A percentile compares a stretch with the other conserved stretches of the same genome.
phyloP scores from a whole-genome alignment of 2,329 filamentous ascomycete species.

The Fusarium redolens region DNA sequence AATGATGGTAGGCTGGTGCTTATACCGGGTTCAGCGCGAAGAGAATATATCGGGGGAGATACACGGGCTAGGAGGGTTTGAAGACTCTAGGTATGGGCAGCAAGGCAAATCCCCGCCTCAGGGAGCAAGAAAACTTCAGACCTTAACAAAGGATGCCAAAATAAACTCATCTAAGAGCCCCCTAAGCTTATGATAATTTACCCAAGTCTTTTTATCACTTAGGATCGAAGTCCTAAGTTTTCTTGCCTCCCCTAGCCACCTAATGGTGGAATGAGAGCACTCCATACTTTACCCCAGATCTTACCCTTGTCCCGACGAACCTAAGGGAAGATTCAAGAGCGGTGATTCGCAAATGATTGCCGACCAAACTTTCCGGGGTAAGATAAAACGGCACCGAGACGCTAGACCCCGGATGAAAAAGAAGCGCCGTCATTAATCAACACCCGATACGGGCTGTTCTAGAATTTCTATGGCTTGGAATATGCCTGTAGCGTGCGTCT shows the following conservation, averaged over 20 bases:
- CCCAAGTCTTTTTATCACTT: too few relatives aligned
- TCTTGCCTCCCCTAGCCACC: too few relatives aligned
- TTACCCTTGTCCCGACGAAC: not conserved
- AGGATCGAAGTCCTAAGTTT: too few relatives aligned
- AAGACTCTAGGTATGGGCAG: too few relatives aligned
- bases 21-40: not conserved
- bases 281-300: slow-evolving; percentile 21
- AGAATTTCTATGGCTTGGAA: not conserved
- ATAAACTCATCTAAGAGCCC: too few relatives aligned
- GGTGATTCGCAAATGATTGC: slow-evolving; percentile 37
- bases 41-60: too few relatives aligned
- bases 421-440: not conserved
- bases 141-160: too few relatives aligned
- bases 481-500: not conserved
- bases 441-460: not conserved
- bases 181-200: too few relatives aligned
- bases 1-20: not conserved
- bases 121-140: too few relatives aligned
- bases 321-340: not conserved
- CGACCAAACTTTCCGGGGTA: slow-evolving; percentile 40
- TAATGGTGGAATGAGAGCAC: not conserved
- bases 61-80: too few relatives aligned
- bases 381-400: not conserved
- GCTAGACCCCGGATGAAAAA: slow-evolving; percentile 10
- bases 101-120: too few relatives aligned